Conservation (phyloP, 768 basidiomycete genomes). For the Leccinum olivaceopallidum region DNA sequence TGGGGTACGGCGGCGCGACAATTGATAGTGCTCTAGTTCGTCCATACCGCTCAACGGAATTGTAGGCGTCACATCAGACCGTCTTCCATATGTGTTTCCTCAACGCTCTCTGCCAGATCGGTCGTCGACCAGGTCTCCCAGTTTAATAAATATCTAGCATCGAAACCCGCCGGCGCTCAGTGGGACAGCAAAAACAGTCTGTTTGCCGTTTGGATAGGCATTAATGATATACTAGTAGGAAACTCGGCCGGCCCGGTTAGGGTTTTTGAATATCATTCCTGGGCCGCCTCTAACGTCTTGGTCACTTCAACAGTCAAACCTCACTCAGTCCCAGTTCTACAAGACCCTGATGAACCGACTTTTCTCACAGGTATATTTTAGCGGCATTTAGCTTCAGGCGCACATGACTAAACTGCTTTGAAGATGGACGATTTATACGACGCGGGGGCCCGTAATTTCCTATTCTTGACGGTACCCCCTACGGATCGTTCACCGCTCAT, state of each 20-base stretch:
- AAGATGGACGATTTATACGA: no score
- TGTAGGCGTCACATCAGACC: constrained; percentile 41
- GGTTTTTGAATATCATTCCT: no score
- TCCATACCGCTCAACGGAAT: constrained; percentile 51
- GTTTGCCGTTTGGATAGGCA: constrained; percentile 72
- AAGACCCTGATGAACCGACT: no score
- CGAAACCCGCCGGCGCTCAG: constrained; percentile 48
- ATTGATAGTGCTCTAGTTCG: constrained; percentile 58
- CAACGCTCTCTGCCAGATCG: constrained; percentile 13
- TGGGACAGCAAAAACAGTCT: constrained; percentile 60
- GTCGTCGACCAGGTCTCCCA: constrained; percentile 58
- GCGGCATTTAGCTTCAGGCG: no score
- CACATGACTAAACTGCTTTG: no score
- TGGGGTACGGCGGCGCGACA: constrained; percentile 67
- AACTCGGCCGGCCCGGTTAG: constrained; percentile 13
- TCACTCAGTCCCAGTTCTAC: no score
- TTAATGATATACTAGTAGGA: constrained; percentile 53
- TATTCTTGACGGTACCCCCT: no score
- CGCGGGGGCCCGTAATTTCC: no score
- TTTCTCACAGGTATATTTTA: no score
- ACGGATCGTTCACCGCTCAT: no score
- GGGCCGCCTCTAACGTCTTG: no score
- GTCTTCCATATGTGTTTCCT: background rate
- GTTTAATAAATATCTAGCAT: constrained; percentile 48
- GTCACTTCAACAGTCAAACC: no score